Conservation (phyloP, 2,329 filamentous ascomycete genomes). For the Teratosphaeria gauchensis region DNA sequence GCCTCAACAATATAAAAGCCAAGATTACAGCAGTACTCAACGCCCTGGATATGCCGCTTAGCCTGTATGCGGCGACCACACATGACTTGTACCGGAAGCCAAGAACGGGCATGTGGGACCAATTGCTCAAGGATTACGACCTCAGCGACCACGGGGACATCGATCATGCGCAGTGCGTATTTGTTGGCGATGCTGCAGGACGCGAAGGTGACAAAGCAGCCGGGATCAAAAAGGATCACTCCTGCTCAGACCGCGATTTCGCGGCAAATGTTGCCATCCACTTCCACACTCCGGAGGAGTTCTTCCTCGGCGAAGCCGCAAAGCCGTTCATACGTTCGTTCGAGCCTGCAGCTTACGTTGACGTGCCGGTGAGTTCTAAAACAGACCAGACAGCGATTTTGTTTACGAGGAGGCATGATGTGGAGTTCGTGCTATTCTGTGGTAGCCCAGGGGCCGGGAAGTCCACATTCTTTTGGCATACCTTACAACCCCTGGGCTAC, state of each 20-base stretch:
- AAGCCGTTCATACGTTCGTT: conserved; percentile 61
- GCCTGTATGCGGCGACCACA: conserved; percentile 75
- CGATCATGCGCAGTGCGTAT: conserved; percentile 65
- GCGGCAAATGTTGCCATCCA: conserved; percentile 72
- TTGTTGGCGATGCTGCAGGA: conserved; percentile 76
- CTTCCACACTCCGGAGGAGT: conserved; percentile 86
- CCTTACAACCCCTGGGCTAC: conserved; percentile 70
- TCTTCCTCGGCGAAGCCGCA: conserved; percentile 62
- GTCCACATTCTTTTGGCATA: conserved; percentile 76
- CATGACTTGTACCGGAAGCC: conserved; percentile 82
- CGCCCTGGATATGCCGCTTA: conserved; percentile 64
- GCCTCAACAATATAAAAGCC: conserved; percentile 70
- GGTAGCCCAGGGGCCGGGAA: conserved; percentile 87
- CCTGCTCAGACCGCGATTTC: conserved; percentile 60
- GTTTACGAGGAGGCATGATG: conserved; percentile 51
- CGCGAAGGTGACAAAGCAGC: conserved; percentile 33
- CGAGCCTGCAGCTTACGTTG: conserved; percentile 53
- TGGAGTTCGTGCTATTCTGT: conserved; percentile 76
- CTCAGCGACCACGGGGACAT: conserved; percentile 42
- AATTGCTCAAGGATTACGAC: conserved; percentile 46
- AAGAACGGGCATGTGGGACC: conserved; percentile 76
- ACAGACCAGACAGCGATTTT: conserved; percentile 24
- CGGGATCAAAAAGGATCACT: conserved; percentile 45
- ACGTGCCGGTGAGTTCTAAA: conserved; percentile 13
- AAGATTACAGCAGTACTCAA: conserved; percentile 63